These are phyloP conservation scores for Bipolaris bicolor DNA, from an alignment of 2,329 filamentous ascomycete genomes.

Conservation along the genomic window DNA sequence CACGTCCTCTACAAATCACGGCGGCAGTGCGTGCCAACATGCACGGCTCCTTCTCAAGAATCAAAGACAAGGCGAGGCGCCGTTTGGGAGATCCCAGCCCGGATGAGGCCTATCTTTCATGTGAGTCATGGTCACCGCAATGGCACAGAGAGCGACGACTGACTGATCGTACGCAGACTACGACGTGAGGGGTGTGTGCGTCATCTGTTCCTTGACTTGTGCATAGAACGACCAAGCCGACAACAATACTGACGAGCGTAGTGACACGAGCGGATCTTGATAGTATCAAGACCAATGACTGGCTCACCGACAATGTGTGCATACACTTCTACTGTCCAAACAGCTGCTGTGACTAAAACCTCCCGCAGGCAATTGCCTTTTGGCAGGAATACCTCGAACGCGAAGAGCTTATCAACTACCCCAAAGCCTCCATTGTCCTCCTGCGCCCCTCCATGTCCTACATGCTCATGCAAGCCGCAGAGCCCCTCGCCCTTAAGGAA, in stretches of 20 bases:
- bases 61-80: slow-evolving; percentile 34
- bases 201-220: slow-evolving; percentile 21
- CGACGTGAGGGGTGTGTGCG: slow-evolving; percentile 66
- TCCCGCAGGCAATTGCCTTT: slow-evolving; percentile 83
- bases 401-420: slow-evolving; percentile 80
- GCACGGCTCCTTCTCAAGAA: slow-evolving; percentile 30
- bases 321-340: neutral
- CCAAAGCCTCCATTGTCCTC: slow-evolving; percentile 84
- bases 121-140: slow-evolving; percentile 56
- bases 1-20: slow-evolving; percentile 1
- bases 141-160: neutral
- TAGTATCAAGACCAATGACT: slow-evolving; percentile 80
- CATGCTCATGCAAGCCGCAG: slow-evolving; percentile 77
- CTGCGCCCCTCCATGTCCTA: slow-evolving; percentile 93
- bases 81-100: slow-evolving; percentile 52
- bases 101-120: slow-evolving; percentile 73
- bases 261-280: slow-evolving; percentile 91
- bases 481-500: slow-evolving; percentile 62
- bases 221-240: slow-evolving; percentile 1
- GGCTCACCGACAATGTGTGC: slow-evolving; percentile 90
- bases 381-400: slow-evolving; percentile 98
- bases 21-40: slow-evolving; percentile 17
- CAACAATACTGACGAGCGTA: slow-evolving; percentile 48
- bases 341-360: slow-evolving; percentile 11
- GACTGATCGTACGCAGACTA: slow-evolving; percentile 58